Percentiles rank a stretch among this genome's conserved stretches.
Conservation (phyloP, 306 rosid species). For the Lithocarpus polystachyus region DNA sequence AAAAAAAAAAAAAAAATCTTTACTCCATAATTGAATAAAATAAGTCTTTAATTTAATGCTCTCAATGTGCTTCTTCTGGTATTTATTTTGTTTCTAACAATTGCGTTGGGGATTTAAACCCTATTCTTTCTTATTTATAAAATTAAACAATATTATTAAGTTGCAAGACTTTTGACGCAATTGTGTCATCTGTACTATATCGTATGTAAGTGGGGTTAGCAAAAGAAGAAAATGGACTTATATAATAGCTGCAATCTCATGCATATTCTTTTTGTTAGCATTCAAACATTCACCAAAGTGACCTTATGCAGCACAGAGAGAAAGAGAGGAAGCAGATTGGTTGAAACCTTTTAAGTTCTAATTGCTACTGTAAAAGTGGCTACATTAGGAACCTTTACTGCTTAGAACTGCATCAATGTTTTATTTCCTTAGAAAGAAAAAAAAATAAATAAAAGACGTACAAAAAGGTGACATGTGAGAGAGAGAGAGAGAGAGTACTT, state of each 20-base stretch:
- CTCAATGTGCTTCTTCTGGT: background rate
- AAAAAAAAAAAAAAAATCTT: background rate
- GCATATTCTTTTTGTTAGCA: background rate
- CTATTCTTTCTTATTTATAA: too few species aligned
- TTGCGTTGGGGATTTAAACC: too few species aligned
- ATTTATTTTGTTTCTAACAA: too few species aligned
- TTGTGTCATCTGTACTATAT: background rate
- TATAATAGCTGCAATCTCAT: background rate
- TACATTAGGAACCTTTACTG: constrained; percentile 6
- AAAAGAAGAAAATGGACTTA: background rate
- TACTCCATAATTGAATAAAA: background rate
- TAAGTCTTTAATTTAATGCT: background rate
- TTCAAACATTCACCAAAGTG: background rate
- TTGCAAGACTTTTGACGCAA: fast-evolving
- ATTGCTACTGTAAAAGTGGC: constrained; percentile 12
- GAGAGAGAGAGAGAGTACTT: constrained; percentile 2
- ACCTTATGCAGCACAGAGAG: background rate
- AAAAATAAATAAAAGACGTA: constrained; percentile 2
- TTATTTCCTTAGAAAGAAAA: constrained; percentile 10
- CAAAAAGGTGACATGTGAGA: constrained; percentile 13
- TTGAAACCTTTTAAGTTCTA: background rate
- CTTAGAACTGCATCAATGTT: constrained; percentile 5
- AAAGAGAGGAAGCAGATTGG: background rate
- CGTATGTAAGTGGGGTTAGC: background rate
- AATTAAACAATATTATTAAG: too few species aligned